These are phyloP conservation scores for Phaeomoniella chlamydospora DNA, from an alignment of 2,329 filamentous ascomycete species.

Conservation along the genomic window DNA sequence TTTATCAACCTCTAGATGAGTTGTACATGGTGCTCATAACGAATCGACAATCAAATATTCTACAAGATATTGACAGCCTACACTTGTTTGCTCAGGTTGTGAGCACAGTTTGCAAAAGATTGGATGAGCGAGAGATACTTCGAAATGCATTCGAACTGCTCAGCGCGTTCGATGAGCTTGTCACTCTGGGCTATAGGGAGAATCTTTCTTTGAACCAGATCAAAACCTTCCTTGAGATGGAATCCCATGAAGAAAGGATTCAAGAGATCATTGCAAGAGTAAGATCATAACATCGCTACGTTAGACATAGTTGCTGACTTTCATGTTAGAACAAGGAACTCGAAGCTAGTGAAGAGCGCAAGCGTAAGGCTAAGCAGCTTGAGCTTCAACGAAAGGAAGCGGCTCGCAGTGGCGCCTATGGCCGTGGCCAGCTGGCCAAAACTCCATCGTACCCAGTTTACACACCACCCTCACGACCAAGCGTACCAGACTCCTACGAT, in stretches of 20 bases:
- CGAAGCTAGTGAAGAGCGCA: conserved; percentile 94
- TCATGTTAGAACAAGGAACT: conserved; percentile 78
- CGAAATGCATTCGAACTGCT: conserved; percentile 92
- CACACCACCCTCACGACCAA: conserved; percentile 61
- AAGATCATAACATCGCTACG: conserved; percentile 19
- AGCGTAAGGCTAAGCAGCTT: conserved; percentile 95
- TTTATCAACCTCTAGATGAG: conserved; percentile 97
- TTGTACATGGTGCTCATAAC: conserved; percentile 99
- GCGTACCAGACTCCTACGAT: conserved; percentile 66
- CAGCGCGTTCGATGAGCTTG: conserved; percentile 92
- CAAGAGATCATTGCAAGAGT: conserved; percentile 93
- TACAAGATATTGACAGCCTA: conserved; percentile 96
- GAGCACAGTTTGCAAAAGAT: conserved; percentile 84
- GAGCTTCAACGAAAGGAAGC: conserved; percentile 98
- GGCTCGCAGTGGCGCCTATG: conserved; percentile 47
- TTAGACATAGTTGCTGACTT: conserved; percentile 13
- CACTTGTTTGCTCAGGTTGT: conserved; percentile 97
- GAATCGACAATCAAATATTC: conserved; percentile 97
- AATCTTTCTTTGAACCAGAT: conserved; percentile 95
- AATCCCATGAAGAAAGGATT: conserved; percentile 96
- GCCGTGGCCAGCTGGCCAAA: conserved; percentile 50
- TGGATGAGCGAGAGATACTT: conserved; percentile 91
- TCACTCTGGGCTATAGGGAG: conserved; percentile 89
- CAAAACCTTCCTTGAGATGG: conserved; percentile 98
- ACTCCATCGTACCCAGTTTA: conserved; percentile 80